Evolutionary conservation across 305 asterid species (phyloP), one percentile per base, ranked within the genome.

Genomic region (Fraxinus xanthoxyloides): DNA sequence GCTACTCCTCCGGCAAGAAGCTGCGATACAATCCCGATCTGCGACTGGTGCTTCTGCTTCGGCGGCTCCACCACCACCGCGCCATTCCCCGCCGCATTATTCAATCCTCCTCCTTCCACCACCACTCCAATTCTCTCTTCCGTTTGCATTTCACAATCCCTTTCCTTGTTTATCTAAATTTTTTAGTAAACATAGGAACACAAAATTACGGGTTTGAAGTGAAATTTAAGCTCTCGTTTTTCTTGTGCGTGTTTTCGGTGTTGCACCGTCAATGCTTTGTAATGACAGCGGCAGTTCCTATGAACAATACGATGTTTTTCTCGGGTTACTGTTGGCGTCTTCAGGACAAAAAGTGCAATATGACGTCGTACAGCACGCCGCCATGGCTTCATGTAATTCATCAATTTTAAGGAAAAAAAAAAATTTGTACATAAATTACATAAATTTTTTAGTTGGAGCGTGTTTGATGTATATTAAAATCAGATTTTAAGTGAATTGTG

Each of bases 1-100:
- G 98, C 98, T 13, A 94, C 78, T 23, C 97, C 98, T 4, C 98
- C 97, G 40, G 97, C 95, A 8, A 94, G 83, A 76, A 94, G 97
- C 89, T 94, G 97, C 19, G 97, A 83, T 1, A 88, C 90, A 7
- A 92, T 86, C 2, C 92, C 93, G 31, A 93, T 88, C 38, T 90
- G 97, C 0, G 89, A 69, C 38, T 86, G 86, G 8, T 86, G 87
- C 76, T 86, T 87, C 76, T 87, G 78, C 56, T 88, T 87, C 69
- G 72, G 90, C 70, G 83, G 90, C 84, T 87, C 91, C 56, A 89
- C 91, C 72, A 88, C 92, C 69, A 87, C 91, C 51, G 92, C 73
- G 2, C 87, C 88, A 35, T 85, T 83, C 36, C 80, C 82, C 63
- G 90, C 72, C 84, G 87, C 70, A 56, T 83, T 76, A 83, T 87